Conservation (phyloP, 805 yeast species). For the Saturnispora ahearnii region DNA sequence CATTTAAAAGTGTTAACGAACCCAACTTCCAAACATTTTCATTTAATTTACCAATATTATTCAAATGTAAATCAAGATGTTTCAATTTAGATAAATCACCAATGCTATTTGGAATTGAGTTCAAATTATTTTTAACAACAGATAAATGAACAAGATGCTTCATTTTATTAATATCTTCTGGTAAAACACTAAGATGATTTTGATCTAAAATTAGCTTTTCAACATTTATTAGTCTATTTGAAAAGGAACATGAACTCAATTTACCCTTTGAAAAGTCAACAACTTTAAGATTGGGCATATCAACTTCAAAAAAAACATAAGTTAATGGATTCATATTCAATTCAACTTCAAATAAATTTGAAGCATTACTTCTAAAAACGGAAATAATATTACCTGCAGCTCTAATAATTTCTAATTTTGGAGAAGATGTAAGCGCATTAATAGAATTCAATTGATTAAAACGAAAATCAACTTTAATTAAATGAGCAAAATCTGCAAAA, state of each 20-base stretch:
- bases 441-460: constrained; percentile 53
- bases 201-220: constrained; percentile 70
- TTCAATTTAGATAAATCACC: constrained; percentile 51
- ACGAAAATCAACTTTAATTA: constrained; percentile 69
- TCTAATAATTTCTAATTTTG: constrained; percentile 60
- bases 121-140: constrained; percentile 64
- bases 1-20: constrained; percentile 51
- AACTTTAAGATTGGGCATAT: constrained; percentile 53
- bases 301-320: constrained; percentile 43
- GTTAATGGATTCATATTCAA: constrained; percentile 83
- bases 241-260: constrained; percentile 63
- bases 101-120: constrained; percentile 57
- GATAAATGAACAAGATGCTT: constrained; percentile 57
- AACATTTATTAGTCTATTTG: constrained; percentile 51
- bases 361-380: constrained; percentile 53
- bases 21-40: constrained; percentile 56
- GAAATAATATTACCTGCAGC: constrained; percentile 72
- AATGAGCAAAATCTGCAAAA: constrained; percentile 42
- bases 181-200: constrained; percentile 72
- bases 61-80: constrained; percentile 71
- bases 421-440: constrained; percentile 47
- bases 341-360: constrained; percentile 56
- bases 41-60: constrained; percentile 65
- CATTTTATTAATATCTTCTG: constrained; percentile 55
- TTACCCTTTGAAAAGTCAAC: constrained; percentile 78